Percentiles rank a stretch among this genome's conserved stretches.
Conservation (phyloP, 345 rosid species). For the Eucalyptus melliodora region DNA sequence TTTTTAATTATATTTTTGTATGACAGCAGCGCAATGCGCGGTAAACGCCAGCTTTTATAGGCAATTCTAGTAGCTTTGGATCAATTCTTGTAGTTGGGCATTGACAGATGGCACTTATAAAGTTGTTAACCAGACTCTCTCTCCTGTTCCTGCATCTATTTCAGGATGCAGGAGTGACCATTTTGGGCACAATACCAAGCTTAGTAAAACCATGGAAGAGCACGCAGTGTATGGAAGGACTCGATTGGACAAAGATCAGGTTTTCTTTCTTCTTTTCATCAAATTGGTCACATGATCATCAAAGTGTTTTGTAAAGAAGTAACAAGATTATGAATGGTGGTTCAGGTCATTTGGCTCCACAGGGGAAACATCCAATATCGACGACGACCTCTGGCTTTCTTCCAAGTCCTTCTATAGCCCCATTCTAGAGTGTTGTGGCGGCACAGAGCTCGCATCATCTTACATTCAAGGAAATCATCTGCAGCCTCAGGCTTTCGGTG, state of each 20-base stretch:
- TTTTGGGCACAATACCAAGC: slow-evolving; percentile 87
- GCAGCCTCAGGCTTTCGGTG: slow-evolving; percentile 89
- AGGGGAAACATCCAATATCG: slow-evolving; percentile 82
- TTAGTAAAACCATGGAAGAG: slow-evolving; percentile 82
- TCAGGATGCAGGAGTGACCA: slow-evolving; percentile 33
- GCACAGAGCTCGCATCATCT: slow-evolving; percentile 76
- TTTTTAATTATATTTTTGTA: no score
- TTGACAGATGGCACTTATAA: neutral
- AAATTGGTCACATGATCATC: neutral
- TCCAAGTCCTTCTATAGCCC: slow-evolving; percentile 71
- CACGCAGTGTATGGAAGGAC: slow-evolving; percentile 52
- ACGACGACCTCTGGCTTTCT: slow-evolving; percentile 95
- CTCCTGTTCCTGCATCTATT: no score
- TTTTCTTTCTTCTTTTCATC: neutral
- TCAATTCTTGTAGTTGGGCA: neutral
- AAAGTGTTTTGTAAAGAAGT: neutral
- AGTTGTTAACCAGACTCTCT: neutral
- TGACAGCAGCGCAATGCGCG: no score
- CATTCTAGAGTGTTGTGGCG: slow-evolving; percentile 76
- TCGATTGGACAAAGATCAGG: slow-evolving; percentile 75
- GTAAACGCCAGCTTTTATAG: neutral
- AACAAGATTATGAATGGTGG: neutral
- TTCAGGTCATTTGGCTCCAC: slow-evolving; percentile 46
- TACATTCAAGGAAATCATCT: slow-evolving; percentile 55
- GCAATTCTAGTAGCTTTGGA: neutral